Conservation (phyloP, 129 eudicot genomes). For the Flaveria sonorensis region DNA sequence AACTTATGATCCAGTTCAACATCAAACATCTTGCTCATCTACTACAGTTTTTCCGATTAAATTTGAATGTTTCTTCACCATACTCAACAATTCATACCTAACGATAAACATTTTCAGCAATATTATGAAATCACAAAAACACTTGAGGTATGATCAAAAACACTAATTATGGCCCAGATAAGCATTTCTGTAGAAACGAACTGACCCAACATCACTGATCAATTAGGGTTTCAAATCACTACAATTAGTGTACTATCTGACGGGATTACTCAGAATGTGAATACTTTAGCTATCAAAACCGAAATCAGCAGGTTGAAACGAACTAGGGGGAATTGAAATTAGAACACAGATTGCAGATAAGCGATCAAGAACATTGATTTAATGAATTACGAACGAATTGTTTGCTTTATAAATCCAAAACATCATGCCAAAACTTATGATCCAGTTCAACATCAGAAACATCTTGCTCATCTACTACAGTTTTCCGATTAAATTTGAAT, state of each 20-base stretch:
- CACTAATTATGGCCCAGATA: too few species aligned
- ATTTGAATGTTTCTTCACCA: slow-evolving; percentile 90
- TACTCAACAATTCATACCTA: slow-evolving; percentile 82
- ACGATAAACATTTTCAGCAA: neutral
- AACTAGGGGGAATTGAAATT: neutral
- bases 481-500: slow-evolving; percentile 73
- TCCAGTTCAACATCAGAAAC: slow-evolving; percentile 80
- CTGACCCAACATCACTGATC: too few species aligned
- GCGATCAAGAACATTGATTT: neutral
- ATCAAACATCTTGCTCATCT: slow-evolving; percentile 70
- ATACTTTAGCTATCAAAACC: too few species aligned
- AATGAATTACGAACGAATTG: neutral
- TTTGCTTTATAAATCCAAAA: too few species aligned
- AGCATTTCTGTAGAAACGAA: too few species aligned
- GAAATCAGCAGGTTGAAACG: neutral
- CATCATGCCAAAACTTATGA: slow-evolving; percentile 75
- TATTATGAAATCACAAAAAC: too few species aligned
- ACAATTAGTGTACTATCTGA: too few species aligned
- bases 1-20: slow-evolving; percentile 77
- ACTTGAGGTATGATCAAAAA: too few species aligned
- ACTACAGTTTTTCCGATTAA: slow-evolving; percentile 60
- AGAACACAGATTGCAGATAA: neutral
- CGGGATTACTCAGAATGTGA: too few species aligned
- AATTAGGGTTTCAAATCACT: too few species aligned
- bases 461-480: slow-evolving; percentile 63